Conservation (phyloP, 768 basidiomycete genomes). For the Russula vinacea region DNA sequence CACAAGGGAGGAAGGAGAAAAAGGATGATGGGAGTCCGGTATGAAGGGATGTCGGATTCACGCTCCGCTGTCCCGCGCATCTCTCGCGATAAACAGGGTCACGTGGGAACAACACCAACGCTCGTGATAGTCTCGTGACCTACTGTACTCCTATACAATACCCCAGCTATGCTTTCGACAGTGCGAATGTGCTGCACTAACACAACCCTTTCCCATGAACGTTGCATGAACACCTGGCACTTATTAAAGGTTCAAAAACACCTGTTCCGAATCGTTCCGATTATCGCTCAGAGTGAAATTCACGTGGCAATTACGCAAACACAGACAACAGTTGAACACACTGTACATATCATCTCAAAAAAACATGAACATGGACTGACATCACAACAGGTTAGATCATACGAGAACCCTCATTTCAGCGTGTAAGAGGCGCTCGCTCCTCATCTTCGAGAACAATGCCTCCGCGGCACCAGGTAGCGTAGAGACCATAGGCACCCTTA, state of each 20-base stretch:
- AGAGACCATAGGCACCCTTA: conserved; percentile 65
- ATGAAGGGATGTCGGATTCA: conserved; percentile 20
- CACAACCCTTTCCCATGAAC: no score
- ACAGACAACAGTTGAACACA: background rate
- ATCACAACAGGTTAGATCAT: background rate
- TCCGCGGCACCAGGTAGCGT: conserved; percentile 40
- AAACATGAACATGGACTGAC: background rate
- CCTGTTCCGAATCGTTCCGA: no score
- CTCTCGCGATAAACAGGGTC: conserved; percentile 25
- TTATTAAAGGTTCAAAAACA: no score
- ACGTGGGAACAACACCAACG: conserved; percentile 12
- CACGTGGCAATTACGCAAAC: background rate
- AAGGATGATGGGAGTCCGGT: conserved; percentile 13
- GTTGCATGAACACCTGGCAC: no score
- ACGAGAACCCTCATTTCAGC: conserved; percentile 20
- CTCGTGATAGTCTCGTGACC: background rate
- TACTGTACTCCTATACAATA: no score
- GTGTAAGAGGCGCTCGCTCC: conserved; percentile 82
- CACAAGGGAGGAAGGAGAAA: background rate
- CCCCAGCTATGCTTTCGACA: no score
- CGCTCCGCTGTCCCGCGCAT: conserved; percentile 23
- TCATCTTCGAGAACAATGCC: conserved; percentile 74
- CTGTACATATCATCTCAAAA: background rate
- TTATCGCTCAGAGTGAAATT: no score
- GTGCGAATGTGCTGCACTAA: no score